A percentile compares a stretch with the other conserved stretches of the same genome.
phyloP scores from a whole-genome alignment of 1,139 yeast genomes.

The Hanseniaspora gamundiae region DNA sequence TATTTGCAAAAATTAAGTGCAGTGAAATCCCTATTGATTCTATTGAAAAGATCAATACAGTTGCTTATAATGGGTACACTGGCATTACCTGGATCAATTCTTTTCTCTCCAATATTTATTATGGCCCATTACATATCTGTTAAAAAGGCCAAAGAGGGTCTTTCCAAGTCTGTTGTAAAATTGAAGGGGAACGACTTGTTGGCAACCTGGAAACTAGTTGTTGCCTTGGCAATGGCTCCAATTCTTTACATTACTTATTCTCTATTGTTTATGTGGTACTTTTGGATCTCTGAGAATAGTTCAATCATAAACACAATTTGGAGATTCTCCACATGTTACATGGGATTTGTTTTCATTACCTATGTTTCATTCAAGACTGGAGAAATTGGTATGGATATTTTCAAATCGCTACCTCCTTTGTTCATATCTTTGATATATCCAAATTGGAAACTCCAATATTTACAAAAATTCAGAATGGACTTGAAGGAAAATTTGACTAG shows the following conservation, averaged over 20 bases:
- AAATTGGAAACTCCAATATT: conserved; percentile 32
- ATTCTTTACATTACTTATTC: conserved; percentile 54
- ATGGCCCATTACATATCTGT: conserved; percentile 42
- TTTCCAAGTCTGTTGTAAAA: conserved; percentile 56
- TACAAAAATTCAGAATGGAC: conserved; percentile 37
- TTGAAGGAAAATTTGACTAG: conserved; percentile 43
- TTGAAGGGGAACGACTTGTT: conserved; percentile 61
- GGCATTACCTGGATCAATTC: conserved; percentile 54
- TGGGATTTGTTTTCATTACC: conserved; percentile 44
- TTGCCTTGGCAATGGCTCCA: conserved; percentile 60
- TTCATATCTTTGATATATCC: conserved; percentile 42
- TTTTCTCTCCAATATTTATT: conserved; percentile 58
- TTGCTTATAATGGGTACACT: conserved; percentile 26
- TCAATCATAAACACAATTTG: conserved; percentile 31
- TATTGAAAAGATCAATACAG: conserved; percentile 22
- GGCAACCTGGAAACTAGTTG: conserved; percentile 67
- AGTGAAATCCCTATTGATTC: conserved; percentile 24
- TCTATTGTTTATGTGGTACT: conserved; percentile 36
- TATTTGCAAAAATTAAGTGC: conserved; percentile 31
- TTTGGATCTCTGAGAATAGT: conserved; percentile 30
- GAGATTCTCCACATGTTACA: conserved; percentile 28
- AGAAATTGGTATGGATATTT: conserved; percentile 62
- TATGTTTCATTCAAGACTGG: conserved; percentile 62
- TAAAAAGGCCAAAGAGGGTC: conserved; percentile 47
- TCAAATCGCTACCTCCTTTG: conserved; percentile 57